Evolutionary conservation across 2,329 filamentous ascomycete genomes (phyloP), one percentile per base, ranked within the genome.

Genomic region (Calonectria henricotiae): DNA sequence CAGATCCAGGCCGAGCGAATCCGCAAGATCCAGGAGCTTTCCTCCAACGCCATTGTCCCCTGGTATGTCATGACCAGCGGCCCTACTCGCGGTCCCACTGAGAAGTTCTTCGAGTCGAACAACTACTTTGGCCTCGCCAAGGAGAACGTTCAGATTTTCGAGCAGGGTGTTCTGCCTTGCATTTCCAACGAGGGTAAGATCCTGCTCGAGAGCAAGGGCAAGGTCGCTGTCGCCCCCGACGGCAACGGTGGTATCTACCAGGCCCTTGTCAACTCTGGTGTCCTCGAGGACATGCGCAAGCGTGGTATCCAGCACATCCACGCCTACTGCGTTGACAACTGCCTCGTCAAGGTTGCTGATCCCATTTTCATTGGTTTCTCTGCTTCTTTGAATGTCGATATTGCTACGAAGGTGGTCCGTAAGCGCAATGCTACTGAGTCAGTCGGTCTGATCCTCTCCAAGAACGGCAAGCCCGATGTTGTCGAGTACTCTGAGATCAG

Each of bases 21-120:
- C 80, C 88, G 88, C 79, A 97, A 95, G 86, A 85, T 97, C 9
- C 93, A 98, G 85, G 85, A 91, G 78, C 86, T 98, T 74, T 95
- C 96, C 49, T 88, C 91, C 71, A 86, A 86, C 60, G 90, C 90
- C 49, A 87, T 92, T 37, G 91, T 98, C 47, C 96, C 96, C 13
- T 99, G 96, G 96, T 99, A 99, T 85, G 94, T 99, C 83, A 99
- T 99, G 96, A 99, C 96, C 78, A 98, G 94, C 79, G 96, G 96
- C 5, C 96, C 96, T 54, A 99, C 96, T 8, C 90, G 95, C 75
- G 91, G 90, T 71, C 94, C 95, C 46, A 99, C 96, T n/a, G 93
- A 98, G 86, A 87, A 93, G 72, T 99, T 96, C 87, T 98, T 99
- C 83, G 86, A 93, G 81, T 88, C 97, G 83, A 89, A 98, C 86